These are phyloP conservation scores for Alternaria incomplexa DNA, from an alignment of 2,329 filamentous ascomycete species.

Conservation along the genomic window DNA sequence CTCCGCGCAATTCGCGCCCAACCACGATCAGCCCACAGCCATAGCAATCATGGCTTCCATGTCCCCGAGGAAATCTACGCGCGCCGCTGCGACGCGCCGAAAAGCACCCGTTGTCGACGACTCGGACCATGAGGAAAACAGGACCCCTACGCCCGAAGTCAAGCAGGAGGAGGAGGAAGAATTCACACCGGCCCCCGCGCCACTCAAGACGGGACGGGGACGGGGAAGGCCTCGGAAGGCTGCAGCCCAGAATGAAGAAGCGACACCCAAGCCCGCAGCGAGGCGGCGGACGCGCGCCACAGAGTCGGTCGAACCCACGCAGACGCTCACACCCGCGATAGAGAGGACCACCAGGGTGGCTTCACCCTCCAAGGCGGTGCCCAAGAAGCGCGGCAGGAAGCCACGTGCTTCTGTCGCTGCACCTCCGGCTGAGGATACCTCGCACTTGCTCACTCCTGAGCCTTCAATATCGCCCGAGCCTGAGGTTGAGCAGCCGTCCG, in stretches of 20 bases:
- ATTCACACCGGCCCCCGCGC: constrained; percentile 77
- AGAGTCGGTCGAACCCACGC: constrained; percentile 63
- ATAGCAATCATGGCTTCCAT: constrained; percentile 46
- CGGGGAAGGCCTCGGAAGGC: constrained; percentile 61
- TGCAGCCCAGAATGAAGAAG: constrained; percentile 38
- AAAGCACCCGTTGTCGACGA: constrained; percentile 75
- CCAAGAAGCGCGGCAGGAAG: constrained; percentile 66
- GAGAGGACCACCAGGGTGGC: constrained; percentile 49
- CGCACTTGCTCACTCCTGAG: constrained; percentile 55
- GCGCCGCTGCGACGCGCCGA: constrained; percentile 68
- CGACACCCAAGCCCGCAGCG: constrained; percentile 55
- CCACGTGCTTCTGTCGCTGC: constrained; percentile 50
- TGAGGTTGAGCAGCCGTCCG: constrained; percentile 53
- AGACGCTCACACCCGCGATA: constrained; percentile 66
- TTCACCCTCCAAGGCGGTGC: constrained; percentile 35
- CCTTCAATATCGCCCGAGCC: constrained; percentile 64
- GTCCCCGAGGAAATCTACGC: constrained; percentile 61
- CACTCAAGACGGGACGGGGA: constrained; percentile 62
- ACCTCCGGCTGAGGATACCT: constrained; percentile 47
- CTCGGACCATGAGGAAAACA: constrained; percentile 75
- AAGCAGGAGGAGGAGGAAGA: constrained; percentile 76
- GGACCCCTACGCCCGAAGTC: constrained; percentile 58
- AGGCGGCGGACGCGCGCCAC: constrained; percentile 54
- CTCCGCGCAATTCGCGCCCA: constrained; percentile 8
- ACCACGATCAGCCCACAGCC: constrained; percentile 20